Evolutionary conservation across 2,329 filamentous ascomycete species (phyloP).

Genomic region (Epichloe sp.): DNA sequence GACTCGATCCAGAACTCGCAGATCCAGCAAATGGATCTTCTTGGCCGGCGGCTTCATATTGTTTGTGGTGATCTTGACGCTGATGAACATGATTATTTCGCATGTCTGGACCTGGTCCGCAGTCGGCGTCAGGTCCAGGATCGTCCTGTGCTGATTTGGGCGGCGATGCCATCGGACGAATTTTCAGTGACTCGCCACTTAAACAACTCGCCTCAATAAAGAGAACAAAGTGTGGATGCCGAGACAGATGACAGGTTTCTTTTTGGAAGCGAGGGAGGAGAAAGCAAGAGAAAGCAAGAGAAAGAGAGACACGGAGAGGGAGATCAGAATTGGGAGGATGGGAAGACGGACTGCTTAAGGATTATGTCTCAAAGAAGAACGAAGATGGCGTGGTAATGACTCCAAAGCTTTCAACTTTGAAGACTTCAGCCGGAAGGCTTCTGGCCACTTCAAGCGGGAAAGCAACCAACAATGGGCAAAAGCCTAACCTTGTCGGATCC

Average conservation of each 20-base stretch:
- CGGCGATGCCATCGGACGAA: slow-evolving; percentile 3
- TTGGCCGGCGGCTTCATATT: neutral
- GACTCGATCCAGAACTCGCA: neutral
- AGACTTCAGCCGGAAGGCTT: neutral
- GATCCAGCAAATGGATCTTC: neutral
- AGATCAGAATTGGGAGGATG: neutral
- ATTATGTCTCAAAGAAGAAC: neutral
- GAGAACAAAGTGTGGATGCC: neutral
- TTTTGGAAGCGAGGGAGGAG: neutral
- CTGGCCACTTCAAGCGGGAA: neutral
- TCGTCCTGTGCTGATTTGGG: slow-evolving; percentile 3
- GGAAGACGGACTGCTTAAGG: neutral
- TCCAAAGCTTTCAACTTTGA: neutral
- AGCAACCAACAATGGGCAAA: neutral
- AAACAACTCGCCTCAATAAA: neutral
- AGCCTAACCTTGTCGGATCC: neutral
- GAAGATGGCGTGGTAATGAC: neutral
- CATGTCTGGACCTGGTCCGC: neutral
- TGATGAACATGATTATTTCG: neutral
- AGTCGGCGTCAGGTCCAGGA: neutral
- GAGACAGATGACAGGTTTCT: neutral
- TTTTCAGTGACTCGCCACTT: neutral
- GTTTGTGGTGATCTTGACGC: neutral
- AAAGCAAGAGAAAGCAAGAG: neutral
- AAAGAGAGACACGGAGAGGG: neutral